phyloP scores from a whole-genome alignment of 768 basidiomycete genomes.

The Heimioporus sp. region DNA sequence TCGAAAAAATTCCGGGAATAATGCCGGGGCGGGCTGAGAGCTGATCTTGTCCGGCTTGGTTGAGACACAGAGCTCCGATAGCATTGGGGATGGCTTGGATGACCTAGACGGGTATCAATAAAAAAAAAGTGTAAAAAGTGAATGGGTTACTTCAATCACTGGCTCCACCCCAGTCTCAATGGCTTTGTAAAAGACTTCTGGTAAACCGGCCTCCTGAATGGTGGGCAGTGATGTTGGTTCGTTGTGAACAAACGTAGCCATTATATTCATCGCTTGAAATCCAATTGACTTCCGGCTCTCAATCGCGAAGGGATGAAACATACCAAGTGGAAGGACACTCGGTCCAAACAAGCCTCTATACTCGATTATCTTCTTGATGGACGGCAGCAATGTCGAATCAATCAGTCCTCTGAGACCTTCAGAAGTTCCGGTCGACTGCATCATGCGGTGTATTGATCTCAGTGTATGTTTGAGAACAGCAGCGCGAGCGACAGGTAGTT shows the following conservation, averaged over 20 bases:
- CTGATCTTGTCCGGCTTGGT: slow-evolving; percentile 83
- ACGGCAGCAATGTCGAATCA: slow-evolving; percentile 81
- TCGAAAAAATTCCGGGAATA: slow-evolving; percentile 79
- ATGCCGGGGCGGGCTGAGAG: slow-evolving; percentile 74
- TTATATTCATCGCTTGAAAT: slow-evolving; percentile 75
- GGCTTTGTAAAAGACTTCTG: slow-evolving; percentile 83
- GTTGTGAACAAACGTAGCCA: slow-evolving; percentile 97
- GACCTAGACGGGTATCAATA: slow-evolving; percentile 48
- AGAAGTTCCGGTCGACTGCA: slow-evolving; percentile 92
- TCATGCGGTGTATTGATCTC: slow-evolving; percentile 93
- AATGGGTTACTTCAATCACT: slow-evolving; percentile 69
- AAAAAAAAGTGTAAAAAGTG: neutral
- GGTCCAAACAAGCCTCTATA: slow-evolving; percentile 83
- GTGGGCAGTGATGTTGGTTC: slow-evolving; percentile 93
- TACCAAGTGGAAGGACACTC: slow-evolving; percentile 81
- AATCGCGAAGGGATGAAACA: slow-evolving; percentile 20
- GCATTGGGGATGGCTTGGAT: slow-evolving; percentile 93
- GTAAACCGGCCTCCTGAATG: slow-evolving; percentile 89
- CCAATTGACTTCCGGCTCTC: slow-evolving; percentile 8
- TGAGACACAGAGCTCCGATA: slow-evolving; percentile 93
- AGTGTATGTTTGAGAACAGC: slow-evolving; percentile 88
- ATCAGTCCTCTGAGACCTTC: slow-evolving; percentile 94
- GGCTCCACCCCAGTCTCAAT: slow-evolving; percentile 85
- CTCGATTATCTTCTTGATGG: slow-evolving; percentile 85
- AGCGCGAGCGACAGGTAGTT: slow-evolving; percentile 67